Conservation (phyloP, 495 filamentous ascomycete genomes). For the Penicillium flavigenum region DNA sequence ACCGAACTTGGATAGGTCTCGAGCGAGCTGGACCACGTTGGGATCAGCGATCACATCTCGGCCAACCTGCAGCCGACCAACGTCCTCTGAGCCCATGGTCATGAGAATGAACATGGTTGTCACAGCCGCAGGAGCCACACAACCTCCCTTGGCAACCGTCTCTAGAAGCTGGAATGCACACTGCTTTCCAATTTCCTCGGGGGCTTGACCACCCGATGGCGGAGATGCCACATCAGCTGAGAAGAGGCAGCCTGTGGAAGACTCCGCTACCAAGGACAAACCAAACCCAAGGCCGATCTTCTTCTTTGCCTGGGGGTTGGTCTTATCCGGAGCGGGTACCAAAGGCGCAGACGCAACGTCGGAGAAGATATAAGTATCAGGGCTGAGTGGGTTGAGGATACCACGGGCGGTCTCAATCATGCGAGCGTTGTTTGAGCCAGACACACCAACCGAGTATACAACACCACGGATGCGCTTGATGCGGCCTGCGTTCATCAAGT, state of each 20-base stretch:
- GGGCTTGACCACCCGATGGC: slow-evolving; percentile 74
- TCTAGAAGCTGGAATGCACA: slow-evolving; percentile 91
- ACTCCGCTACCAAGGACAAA: slow-evolving; percentile 85
- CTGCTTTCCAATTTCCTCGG: slow-evolving; percentile 85
- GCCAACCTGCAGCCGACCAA: slow-evolving; percentile 59
- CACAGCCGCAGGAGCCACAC: slow-evolving; percentile 66
- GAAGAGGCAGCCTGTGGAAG: slow-evolving; percentile 77
- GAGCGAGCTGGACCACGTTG: slow-evolving; percentile 70
- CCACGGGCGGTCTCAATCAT: slow-evolving; percentile 92
- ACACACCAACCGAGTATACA: slow-evolving; percentile 86
- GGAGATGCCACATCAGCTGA: slow-evolving; percentile 82
- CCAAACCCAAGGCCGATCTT: slow-evolving; percentile 86
- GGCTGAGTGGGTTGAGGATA: slow-evolving; percentile 78
- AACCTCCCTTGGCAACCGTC: slow-evolving; percentile 75
- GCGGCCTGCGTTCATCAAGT: slow-evolving; percentile 78
- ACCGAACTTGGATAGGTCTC: slow-evolving; percentile 83
- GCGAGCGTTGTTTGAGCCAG: slow-evolving; percentile 85
- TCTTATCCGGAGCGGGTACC: slow-evolving; percentile 60
- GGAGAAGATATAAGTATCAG: slow-evolving; percentile 84
- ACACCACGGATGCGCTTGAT: slow-evolving; percentile 90
- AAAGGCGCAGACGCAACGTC: slow-evolving; percentile 73
- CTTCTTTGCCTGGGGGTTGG: slow-evolving; percentile 59
- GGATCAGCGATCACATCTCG: slow-evolving; percentile 78
- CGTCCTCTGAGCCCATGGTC: slow-evolving; percentile 87
- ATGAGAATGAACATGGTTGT: slow-evolving; percentile 79